Evolutionary conservation across 2,329 filamentous ascomycete genomes (phyloP).

Genomic region (Metarhizium rileyi): DNA sequence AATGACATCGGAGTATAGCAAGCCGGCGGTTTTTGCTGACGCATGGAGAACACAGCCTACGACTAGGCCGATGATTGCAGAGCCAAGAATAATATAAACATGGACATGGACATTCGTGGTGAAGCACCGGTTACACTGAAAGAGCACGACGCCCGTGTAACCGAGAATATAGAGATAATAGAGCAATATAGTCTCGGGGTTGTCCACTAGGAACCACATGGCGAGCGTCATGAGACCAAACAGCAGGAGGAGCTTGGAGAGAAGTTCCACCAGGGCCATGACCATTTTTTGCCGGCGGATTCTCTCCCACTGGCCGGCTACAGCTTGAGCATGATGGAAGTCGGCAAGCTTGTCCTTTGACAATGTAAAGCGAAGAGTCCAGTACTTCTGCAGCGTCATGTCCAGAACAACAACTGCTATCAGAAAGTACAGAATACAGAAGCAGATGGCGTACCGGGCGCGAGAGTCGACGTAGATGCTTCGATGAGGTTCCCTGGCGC

Average conservation of each 20-base stretch:
- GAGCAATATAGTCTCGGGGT: slow-evolving; percentile 19
- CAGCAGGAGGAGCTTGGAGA: background rate
- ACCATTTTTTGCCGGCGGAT: slow-evolving; percentile 3
- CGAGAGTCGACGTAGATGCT: slow-evolving; percentile 21
- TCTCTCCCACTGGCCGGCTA: slow-evolving; percentile 13
- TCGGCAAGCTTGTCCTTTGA: slow-evolving; percentile 23
- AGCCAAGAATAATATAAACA: slow-evolving; percentile 22
- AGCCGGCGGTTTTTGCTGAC: slow-evolving; percentile 15
- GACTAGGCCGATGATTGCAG: slow-evolving; percentile 21
- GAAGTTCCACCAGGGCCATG: background rate
- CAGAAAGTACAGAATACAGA: slow-evolving; percentile 30
- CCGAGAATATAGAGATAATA: slow-evolving; percentile 26
- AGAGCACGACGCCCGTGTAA: slow-evolving; percentile 26
- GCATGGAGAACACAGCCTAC: slow-evolving; percentile 22
- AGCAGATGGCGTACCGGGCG: slow-evolving; percentile 26
- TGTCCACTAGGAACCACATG: slow-evolving; percentile 12
- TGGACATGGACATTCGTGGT: slow-evolving; percentile 24
- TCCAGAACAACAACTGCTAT: slow-evolving; percentile 28
- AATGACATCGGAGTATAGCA: slow-evolving; percentile 22
- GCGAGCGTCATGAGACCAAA: background rate
- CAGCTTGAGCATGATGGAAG: slow-evolving; percentile 15
- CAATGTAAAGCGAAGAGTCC: slow-evolving; percentile 22
- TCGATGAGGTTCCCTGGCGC: slow-evolving; percentile 15
- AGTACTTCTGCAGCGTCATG: slow-evolving; percentile 25
- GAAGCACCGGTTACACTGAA: slow-evolving; percentile 31